Base-by-base conservation (phyloP, 108 stramenopile genomes). In the Skeletonema grethae region DNA sequence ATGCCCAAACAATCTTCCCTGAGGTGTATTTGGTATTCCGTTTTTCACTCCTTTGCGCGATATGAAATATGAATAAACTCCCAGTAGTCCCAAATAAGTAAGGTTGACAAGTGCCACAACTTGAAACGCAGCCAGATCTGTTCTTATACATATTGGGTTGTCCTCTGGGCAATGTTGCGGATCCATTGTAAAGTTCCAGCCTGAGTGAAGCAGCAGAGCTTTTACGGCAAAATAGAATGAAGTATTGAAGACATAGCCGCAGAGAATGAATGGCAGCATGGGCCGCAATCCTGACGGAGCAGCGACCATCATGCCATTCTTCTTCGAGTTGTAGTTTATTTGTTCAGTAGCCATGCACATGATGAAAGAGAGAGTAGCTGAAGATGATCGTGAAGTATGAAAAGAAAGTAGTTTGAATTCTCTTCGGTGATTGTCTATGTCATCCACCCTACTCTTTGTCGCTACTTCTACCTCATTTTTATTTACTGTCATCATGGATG, bases 81-180 rank as follows among this genome's bases (percentile, higher is more conserved):
- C 87, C 34, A 73, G 0, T 15, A 75, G 11, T 24, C 79, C 84
- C 12, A 66, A 62, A 45, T 50, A 81, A 11, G 65, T 43, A 13
- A 86, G 43, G 13, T 80, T 76, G 39, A 84, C 5, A 5, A 80
- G 67, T 56, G 70, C 73, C 2, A 71, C 68, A 28, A 82, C 11
- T 61, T 86, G 78, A 72, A 86, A 86, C 9, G 86, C 83, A 50
- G 77, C 72, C 18, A 86, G 38, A 60, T 86, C 86, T 11, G 60
- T 25, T 61, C 86, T 65, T 30, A 50, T 63, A 67, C 85, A 86
- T 36, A 34, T 32, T 28, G 43, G 12, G 12, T 29, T 13, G 32
- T 15, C 67, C 13, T 57, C 30, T n/a, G 41, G 63, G 11, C 72
- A 72, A 48, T 50, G 57, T 57, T 31, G 13, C 30, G 61, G 4